phyloP scores from a whole-genome alignment of 2,329 filamentous ascomycete species.

The Parascedosporium putredinis region DNA sequence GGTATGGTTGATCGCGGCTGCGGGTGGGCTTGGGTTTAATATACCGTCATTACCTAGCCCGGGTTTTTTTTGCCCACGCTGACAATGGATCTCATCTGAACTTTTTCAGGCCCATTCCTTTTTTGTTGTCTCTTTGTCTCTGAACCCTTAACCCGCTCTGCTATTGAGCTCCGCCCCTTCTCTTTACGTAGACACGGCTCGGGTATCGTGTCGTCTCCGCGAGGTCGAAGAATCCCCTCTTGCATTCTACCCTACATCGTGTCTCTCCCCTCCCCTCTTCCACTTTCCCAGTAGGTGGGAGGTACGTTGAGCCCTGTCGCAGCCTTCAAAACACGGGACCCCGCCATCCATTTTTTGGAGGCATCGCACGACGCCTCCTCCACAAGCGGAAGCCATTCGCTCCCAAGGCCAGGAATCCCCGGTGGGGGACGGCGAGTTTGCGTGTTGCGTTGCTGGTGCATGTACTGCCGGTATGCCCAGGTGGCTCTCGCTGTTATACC shows the following conservation, averaged over 20 bases:
- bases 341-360: no score
- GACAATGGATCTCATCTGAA: not conserved
- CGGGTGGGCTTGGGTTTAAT: not conserved
- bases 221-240: no score
- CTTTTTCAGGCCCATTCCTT: not conserved
- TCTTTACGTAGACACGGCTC: no score
- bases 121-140: not conserved
- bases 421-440: no score
- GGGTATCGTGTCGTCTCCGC: no score
- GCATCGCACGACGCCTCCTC: no score
- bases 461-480: no score
- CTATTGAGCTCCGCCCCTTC: not conserved
- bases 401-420: no score
- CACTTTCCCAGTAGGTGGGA: not conserved
- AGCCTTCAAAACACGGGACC: no score
- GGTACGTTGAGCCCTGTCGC: no score
- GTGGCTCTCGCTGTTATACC: no score
- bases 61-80: not conserved
- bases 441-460: not conserved
- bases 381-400: no score
- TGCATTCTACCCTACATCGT: not conserved
- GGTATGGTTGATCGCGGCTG: not conserved
- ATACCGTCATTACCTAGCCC: not conserved
- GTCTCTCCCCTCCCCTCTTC: not conserved
- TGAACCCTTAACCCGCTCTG: not conserved